Evolutionary conservation across 805 yeast genomes (phyloP).

Genomic region (Candida koratica): DNA sequence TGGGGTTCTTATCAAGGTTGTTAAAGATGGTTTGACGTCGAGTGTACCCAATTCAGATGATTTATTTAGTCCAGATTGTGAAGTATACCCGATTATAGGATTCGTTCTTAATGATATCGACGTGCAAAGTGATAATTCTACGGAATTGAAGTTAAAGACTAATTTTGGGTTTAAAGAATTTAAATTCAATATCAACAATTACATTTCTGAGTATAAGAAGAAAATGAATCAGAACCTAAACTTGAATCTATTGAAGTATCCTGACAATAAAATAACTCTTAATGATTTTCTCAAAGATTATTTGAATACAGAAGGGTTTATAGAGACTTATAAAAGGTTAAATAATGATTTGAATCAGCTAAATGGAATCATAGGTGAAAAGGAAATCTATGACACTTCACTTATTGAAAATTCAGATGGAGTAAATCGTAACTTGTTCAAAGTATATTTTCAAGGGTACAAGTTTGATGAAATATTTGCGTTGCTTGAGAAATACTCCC

Average conservation of each 20-base stretch:
- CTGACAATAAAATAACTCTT: conserved; percentile 26
- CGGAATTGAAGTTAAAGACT: conserved; percentile 33
- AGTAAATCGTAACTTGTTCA: conserved; percentile 22
- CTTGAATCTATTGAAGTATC: conserved; percentile 15
- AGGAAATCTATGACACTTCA: conserved; percentile 2
- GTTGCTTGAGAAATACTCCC: conserved; percentile 20
- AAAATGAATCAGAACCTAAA: conserved; percentile 21
- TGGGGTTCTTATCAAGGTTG: conserved; percentile 48
- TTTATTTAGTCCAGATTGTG: conserved; percentile 21
- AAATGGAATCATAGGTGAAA: not conserved
- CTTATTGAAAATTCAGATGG: conserved; percentile 21
- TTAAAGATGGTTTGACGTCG: conserved; percentile 24
- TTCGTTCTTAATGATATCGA: conserved; percentile 31
- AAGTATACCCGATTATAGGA: conserved; percentile 35
- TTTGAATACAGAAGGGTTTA: conserved; percentile 36
- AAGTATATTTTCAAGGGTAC: conserved; percentile 18
- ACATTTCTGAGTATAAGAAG: conserved; percentile 45
- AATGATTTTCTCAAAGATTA: conserved; percentile 36
- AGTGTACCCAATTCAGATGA: conserved; percentile 19
- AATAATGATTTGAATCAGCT: conserved; percentile 27
- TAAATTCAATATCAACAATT: conserved; percentile 55
- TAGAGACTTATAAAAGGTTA: conserved; percentile 33
- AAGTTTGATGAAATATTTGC: conserved; percentile 23
- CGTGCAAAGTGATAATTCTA: conserved; percentile 23
- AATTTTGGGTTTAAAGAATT: conserved; percentile 60